A percentile compares a stretch with the other conserved stretches of the same genome.
Evolutionary conservation across 169 alveolate species (phyloP).

Genomic region (Babesia caballi): DNA sequence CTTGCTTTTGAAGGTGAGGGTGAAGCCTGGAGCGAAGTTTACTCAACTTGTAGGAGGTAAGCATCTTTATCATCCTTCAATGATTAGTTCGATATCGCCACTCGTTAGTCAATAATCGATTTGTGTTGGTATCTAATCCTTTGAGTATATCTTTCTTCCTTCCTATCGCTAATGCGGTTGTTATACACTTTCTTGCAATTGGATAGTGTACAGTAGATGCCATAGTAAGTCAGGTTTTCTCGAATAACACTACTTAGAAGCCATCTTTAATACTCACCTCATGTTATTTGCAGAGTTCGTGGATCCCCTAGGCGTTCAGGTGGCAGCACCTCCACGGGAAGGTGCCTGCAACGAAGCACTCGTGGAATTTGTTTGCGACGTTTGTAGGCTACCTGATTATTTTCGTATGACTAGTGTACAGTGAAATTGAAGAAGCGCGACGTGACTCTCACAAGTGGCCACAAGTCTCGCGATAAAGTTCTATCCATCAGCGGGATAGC

Average conservation of each 20-base stretch:
- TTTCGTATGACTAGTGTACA: neutral
- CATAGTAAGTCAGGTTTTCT: too few relatives aligned
- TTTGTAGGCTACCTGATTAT: conserved; percentile 43
- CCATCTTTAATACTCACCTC: neutral
- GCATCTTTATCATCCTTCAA: too few relatives aligned
- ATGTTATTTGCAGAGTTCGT: conserved; percentile 19
- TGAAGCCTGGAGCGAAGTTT: conserved; percentile 59
- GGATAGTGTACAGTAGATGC: neutral
- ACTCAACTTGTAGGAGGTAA: conserved; percentile 56
- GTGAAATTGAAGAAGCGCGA: conserved; percentile 80
- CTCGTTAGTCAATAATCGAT: neutral
- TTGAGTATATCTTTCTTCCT: neutral
- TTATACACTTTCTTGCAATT: neutral
- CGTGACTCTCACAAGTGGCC: conserved; percentile 79
- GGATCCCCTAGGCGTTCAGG: conserved; percentile 75
- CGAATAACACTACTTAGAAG: too few relatives aligned
- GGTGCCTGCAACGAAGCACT: conserved; percentile 85
- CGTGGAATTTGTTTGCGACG: conserved; percentile 70
- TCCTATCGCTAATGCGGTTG: neutral
- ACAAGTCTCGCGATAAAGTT: conserved; percentile 81
- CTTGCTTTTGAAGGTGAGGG: conserved; percentile 47
- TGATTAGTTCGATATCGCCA: too few relatives aligned
- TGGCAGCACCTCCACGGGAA: conserved; percentile 87
- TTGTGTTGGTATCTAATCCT: neutral
- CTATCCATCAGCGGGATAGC: conserved; percentile 36